phyloP scores from a whole-genome alignment of 805 yeast genomes.

The Spathaspora boniae region DNA sequence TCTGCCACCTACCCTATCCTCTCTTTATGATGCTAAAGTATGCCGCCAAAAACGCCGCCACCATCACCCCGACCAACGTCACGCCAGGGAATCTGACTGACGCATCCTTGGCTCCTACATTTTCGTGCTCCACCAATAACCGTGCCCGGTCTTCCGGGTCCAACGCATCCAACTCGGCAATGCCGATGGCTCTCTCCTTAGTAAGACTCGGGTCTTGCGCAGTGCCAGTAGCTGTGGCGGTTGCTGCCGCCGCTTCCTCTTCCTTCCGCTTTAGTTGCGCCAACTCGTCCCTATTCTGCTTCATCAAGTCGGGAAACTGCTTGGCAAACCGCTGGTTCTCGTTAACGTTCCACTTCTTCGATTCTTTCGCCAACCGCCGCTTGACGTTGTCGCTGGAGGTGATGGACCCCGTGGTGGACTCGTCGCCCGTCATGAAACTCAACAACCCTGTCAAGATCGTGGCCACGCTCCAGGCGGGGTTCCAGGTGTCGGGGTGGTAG shows the following conservation, averaged over 20 bases:
- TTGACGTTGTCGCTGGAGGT: slow-evolving; percentile 58
- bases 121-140: slow-evolving; percentile 15
- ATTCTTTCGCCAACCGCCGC: slow-evolving; percentile 52
- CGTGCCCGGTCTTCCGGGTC: slow-evolving; percentile 72
- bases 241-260: slow-evolving; percentile 11
- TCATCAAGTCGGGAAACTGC: slow-evolving; percentile 69
- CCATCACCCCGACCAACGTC: slow-evolving; percentile 26
- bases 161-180: slow-evolving; percentile 34
- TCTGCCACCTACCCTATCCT: no score
- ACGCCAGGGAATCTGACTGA: slow-evolving; percentile 6
- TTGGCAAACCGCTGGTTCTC: slow-evolving; percentile 54
- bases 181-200: slow-evolving; percentile 18
- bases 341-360: slow-evolving; percentile 56
- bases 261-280: slow-evolving; percentile 14
- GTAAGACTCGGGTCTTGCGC: no score
- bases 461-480: slow-evolving; percentile 93
- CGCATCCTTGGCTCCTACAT: slow-evolving; percentile 2
- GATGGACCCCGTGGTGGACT: slow-evolving; percentile 80
- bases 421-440: slow-evolving; percentile 90
- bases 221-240: slow-evolving; percentile 9
- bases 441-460: slow-evolving; percentile 84
- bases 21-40: slow-evolving; percentile 18
- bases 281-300: slow-evolving; percentile 36
- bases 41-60: slow-evolving; percentile 32
- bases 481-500: slow-evolving; percentile 93